These are phyloP conservation scores for Stemphylium vesicarium DNA, from an alignment of 2,329 filamentous ascomycete species.

Conservation along the genomic window DNA sequence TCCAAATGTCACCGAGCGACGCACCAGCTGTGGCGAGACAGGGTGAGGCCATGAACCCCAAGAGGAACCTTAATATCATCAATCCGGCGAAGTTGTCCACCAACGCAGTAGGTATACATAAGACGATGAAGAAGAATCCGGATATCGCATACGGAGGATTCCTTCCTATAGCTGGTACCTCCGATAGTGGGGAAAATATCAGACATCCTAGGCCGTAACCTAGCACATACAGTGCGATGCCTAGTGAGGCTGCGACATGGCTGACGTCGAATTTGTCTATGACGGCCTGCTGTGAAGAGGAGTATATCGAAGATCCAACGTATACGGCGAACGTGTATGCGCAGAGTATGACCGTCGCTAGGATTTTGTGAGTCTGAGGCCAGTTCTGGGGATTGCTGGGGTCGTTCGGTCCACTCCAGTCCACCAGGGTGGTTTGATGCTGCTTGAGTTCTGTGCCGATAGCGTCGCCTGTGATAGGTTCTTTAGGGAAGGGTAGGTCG, in stretches of 20 bases:
- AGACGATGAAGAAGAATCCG: constrained; percentile 70
- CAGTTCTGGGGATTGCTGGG: constrained; percentile 48
- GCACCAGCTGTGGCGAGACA: constrained; percentile 46
- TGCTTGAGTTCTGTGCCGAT: constrained; percentile 26
- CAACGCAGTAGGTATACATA: constrained; percentile 69
- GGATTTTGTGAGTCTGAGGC: constrained; percentile 37
- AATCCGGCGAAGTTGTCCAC: constrained; percentile 68
- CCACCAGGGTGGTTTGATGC: constrained; percentile 40
- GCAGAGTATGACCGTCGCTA: constrained; percentile 45
- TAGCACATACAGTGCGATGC: constrained; percentile 67
- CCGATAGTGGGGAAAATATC: constrained; percentile 69
- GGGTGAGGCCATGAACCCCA: constrained; percentile 45
- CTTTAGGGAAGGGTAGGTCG: constrained; percentile 18
- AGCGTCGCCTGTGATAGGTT: constrained; percentile 14
- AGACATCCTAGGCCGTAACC: constrained; percentile 67
- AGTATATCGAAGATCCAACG: constrained; percentile 59
- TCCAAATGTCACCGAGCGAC: constrained; percentile 46
- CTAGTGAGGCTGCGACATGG: constrained; percentile 60
- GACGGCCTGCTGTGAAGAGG: constrained; percentile 52
- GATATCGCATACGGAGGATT: constrained; percentile 72
- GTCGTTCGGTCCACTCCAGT: constrained; percentile 49
- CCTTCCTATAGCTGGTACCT: constrained; percentile 69
- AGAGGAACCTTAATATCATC: constrained; percentile 57
- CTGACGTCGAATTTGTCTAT: constrained; percentile 60
- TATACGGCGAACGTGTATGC: constrained; percentile 67